These are phyloP conservation scores for Lathyrus sativus DNA, from an alignment of 306 rosid species.

Conservation along the genomic window DNA sequence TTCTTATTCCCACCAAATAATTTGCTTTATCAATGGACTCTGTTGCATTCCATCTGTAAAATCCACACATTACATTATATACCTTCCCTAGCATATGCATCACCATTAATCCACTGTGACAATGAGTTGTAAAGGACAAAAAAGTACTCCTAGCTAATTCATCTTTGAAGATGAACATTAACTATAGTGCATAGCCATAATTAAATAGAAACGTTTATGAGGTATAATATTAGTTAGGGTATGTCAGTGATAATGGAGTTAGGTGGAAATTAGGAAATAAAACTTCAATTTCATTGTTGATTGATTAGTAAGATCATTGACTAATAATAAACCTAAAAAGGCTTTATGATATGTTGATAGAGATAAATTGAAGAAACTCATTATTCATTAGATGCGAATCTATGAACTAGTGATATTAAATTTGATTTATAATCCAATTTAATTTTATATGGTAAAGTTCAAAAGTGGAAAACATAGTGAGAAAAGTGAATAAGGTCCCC, in stretches of 20 bases:
- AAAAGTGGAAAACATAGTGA: slow-evolving; percentile 44
- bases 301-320: slow-evolving; percentile 40
- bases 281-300: slow-evolving; percentile 15
- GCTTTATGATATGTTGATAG: slow-evolving; percentile 29
- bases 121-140: slow-evolving; percentile 31
- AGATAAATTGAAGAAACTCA: background rate
- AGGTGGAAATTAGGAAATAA: slow-evolving; percentile 13
- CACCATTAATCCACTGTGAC: background rate
- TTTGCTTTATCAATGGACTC: too few relatives aligned
- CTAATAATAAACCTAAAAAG: slow-evolving; percentile 42
- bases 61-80: slow-evolving; percentile 34
- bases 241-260: slow-evolving; percentile 28
- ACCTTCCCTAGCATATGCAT: slow-evolving; percentile 27
- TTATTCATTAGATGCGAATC: slow-evolving; percentile 30
- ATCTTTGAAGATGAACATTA: background rate
- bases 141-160: background rate
- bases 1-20: slow-evolving; percentile 23
- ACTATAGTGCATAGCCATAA: background rate
- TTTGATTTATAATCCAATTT: slow-evolving; percentile 4
- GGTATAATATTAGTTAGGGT: slow-evolving; percentile 31
- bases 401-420: slow-evolving; percentile 21
- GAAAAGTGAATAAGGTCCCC: slow-evolving; percentile 57
- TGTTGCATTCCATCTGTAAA: slow-evolving; percentile 39
- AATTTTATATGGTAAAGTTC: slow-evolving; percentile 33
- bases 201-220: background rate